phyloP scores from a whole-genome alignment of 768 basidiomycete genomes.

The Gautieria morchelliformis region DNA sequence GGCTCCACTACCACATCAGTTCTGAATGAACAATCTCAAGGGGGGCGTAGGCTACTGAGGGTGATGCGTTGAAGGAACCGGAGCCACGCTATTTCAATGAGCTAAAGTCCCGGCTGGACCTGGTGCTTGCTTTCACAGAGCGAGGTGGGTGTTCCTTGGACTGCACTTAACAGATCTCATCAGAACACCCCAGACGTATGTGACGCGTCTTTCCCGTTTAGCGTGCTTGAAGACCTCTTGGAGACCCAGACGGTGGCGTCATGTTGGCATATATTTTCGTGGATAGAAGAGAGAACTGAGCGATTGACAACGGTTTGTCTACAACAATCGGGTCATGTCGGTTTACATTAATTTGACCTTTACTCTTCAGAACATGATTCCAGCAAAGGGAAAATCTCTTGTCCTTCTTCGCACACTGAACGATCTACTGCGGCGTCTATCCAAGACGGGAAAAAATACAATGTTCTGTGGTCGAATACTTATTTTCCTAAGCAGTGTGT shows the following conservation, averaged over 20 bases:
- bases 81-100: conserved; percentile 50
- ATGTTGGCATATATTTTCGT: conserved; percentile 81
- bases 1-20: conserved; percentile 18
- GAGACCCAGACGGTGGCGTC: conserved; percentile 80
- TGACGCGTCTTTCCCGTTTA: conserved; percentile 64
- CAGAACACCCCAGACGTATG: conserved; percentile 55
- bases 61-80: conserved; percentile 45
- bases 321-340: not conserved
- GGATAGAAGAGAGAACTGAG: conserved; percentile 67
- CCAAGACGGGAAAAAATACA: conserved; percentile 77
- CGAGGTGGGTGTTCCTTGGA: conserved; percentile 38
- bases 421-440: conserved; percentile 76
- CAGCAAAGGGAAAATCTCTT: conserved; percentile 83
- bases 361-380: conserved; percentile 48
- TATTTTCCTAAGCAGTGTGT: conserved; percentile 77
- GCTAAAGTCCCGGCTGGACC: conserved; percentile 55
- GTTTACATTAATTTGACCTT: not conserved
- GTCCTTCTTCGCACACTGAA: conserved; percentile 78
- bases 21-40: not conserved
- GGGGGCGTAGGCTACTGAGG: conserved; percentile 50
- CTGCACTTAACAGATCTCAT: conserved; percentile 1
- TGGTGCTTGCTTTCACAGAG: conserved; percentile 69
- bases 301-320: conserved; percentile 43
- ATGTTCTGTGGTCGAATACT: conserved; percentile 86
- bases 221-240: conserved; percentile 68